A percentile compares a stretch with the other conserved stretches of the same genome.
These are phyloP conservation scores for Colletotrichum abscissum DNA, from an alignment of 2,329 filamentous ascomycete species.

Conservation along the genomic window DNA sequence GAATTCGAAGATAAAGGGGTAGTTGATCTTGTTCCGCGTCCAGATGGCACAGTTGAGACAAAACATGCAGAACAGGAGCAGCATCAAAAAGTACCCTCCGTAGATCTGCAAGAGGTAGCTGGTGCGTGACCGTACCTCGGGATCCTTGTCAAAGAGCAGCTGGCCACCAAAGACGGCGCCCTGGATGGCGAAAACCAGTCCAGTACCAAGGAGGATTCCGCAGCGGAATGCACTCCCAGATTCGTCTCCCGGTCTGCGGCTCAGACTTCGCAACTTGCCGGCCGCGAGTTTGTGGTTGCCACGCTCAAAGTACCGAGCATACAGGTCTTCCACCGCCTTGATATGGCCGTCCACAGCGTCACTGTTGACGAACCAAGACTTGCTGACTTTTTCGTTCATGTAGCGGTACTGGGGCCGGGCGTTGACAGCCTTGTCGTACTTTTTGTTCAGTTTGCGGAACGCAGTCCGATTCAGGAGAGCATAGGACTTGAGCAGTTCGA, in stretches of 20 bases:
- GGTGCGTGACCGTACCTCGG: slow-evolving; percentile 61
- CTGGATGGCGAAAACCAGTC: slow-evolving; percentile 73
- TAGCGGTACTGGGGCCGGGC: slow-evolving; percentile 82
- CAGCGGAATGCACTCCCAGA: slow-evolving; percentile 70
- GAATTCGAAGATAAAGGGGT: slow-evolving; percentile 96
- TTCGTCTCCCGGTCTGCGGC: slow-evolving; percentile 66
- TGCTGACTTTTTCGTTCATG: slow-evolving; percentile 91
- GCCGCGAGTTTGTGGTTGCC: slow-evolving; percentile 93
- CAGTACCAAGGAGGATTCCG: slow-evolving; percentile 75
- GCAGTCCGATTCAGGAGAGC: slow-evolving; percentile 90
- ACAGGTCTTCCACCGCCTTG: slow-evolving; percentile 86
- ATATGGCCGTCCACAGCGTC: slow-evolving; percentile 86
- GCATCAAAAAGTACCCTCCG: slow-evolving; percentile 87
- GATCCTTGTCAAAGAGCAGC: slow-evolving; percentile 63
- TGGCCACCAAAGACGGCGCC: slow-evolving; percentile 71
- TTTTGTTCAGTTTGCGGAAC: slow-evolving; percentile 98
- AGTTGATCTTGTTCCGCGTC: slow-evolving; percentile 89
- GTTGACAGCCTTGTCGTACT: slow-evolving; percentile 92
- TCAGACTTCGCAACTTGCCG: slow-evolving; percentile 83
- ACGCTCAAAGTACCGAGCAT: slow-evolving; percentile 92
- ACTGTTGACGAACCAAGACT: slow-evolving; percentile 91
- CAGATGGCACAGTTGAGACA: slow-evolving; percentile 87
- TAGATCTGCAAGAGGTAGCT: slow-evolving; percentile 89
- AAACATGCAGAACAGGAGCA: slow-evolving; percentile 85
- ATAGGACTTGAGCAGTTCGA: slow-evolving; percentile 94